Base-by-base conservation (phyloP, 2,329 filamentous ascomycete species). In the Balansia obtecta region DNA sequence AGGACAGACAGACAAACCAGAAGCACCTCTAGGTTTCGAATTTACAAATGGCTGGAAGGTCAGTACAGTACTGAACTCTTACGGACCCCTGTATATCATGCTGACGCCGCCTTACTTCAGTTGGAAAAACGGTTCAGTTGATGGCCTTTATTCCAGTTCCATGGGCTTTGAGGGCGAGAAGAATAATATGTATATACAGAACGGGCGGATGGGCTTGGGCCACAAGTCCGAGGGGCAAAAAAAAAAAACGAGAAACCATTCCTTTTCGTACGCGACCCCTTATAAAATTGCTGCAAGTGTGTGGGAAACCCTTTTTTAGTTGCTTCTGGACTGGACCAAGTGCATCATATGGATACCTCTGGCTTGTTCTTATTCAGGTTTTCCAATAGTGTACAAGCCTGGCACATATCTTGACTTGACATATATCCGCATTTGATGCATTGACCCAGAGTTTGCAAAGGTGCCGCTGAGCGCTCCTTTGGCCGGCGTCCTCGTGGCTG, bases 391-490 rank as follows among this genome's bases (percentile, higher is more conserved):
- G 83, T 85, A 64, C 93, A 98, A 0, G 93, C 93, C 68, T 98
- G 95, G 68, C 93, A 98, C 39, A 96, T 80, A 32, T 80, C 79
- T 66, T 98, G 93, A 59, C 90, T 96, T 2, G 93, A 95, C 67
- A 98, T 86, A 64, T 97, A 98, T 13, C 93, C 93, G 59, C 93
- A 98, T 48, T 80, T 83, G 61, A 84, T 80, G 62, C 93, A 98
- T 55, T 82, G 83, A 1, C 91, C 88, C 57, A 96, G 77, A 13
- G 83, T 82, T 65, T 91, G 87, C 60, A 80, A 76, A n/a, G 75
- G 68, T 11, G 60, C 63, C 1, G 65, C 50, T 5, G 62, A 48
- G 42, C 57, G 56, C 54, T 61, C 60, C 56, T 58, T 64, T 52
- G 56, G 53, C 45, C 57, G 58, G 30, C 60, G 58, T 33, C 41